Evolutionary conservation across 768 basidiomycete genomes (phyloP), one percentile per base, ranked within the genome.

Genomic region (Mycena alexandri): DNA sequence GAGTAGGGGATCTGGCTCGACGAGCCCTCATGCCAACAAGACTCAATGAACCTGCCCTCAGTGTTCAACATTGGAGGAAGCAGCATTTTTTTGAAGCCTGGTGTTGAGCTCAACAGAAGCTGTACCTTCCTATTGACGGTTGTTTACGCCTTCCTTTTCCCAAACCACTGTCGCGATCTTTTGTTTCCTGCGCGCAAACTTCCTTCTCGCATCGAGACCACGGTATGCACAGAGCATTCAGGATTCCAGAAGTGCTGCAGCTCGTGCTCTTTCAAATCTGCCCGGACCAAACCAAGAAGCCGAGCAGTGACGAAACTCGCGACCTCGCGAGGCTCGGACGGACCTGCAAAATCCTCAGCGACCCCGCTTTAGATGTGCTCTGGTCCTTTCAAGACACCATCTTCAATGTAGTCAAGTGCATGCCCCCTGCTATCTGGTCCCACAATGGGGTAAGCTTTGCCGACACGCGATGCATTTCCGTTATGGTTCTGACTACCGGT

Each of bases 381-480:
- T 59, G 58, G 58, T 36, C n/a, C 14, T 48, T 22, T 10, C 58
- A 59, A 14, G n/a, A 47, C 2, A 59, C 34, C 8, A 17, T 48
- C 6, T 4, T 34, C 11, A n/a, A 38, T 19, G 21, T 48, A 8
- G 34, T 59, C 9, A 34, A 48, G n/a, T 59, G 46, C 43, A 59
- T 59, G 58, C 58, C 46, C 7, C 7, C 29, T 1, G 51, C 8
- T 12, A 10, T 52, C 33, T 52, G 51, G 51, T 19, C 3, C 11
- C 13, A 17, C 17, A 17, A 33, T 12, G 0, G 51, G 17, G 51
- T 34, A 16, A 33, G 29, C 34, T 10, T 14, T 4, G n/a, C n/a
- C n/a, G n/a, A n/a, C n/a, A n/a, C n/a, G n/a, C n/a, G n/a, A n/a
- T 25, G 14, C 17, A 14, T 25, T 6, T 29, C 29, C 29, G 6